Percentiles rank a stretch among this genome's conserved stretches.
Evolutionary conservation across 1,284 basidiomycete species (phyloP).

Genomic region (Pyrrhoderma lamaoense): DNA sequence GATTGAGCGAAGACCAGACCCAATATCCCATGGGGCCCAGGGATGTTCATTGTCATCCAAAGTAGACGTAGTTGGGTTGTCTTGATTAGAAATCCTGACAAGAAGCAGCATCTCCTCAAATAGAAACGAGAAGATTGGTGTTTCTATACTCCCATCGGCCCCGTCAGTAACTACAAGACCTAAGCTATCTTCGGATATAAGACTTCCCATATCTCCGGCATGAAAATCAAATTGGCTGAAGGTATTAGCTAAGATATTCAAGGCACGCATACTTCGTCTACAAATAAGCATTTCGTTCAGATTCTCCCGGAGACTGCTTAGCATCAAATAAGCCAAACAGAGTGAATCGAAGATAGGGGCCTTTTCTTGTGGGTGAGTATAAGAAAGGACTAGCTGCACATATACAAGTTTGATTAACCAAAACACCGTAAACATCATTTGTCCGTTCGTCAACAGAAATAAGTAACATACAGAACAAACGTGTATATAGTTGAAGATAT

Average conservation of each 20-base stretch:
- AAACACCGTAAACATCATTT: too few species aligned
- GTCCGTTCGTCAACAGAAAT: background rate
- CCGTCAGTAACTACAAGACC: background rate
- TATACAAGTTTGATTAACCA: background rate
- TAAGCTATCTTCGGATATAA: constrained; percentile 10
- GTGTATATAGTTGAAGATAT: constrained; percentile 1
- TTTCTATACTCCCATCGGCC: background rate
- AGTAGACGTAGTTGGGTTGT: background rate
- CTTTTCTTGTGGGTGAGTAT: constrained; percentile 12
- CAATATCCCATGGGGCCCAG: constrained; percentile 10
- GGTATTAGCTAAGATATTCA: background rate
- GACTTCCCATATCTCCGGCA: constrained; percentile 2
- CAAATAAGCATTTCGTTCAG: constrained; percentile 7
- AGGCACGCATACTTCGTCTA: constrained; percentile 5
- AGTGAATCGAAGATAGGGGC: constrained; percentile 1
- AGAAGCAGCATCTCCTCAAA: constrained; percentile 12
- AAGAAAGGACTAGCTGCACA: background rate
- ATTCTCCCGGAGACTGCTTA: constrained; percentile 4
- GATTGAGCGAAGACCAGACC: constrained; percentile 3
- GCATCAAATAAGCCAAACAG: constrained; percentile 1
- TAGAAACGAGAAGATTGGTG: constrained; percentile 5
- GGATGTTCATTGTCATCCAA: background rate
- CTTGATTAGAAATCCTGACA: background rate
- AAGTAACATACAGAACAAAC: constrained; percentile 8
- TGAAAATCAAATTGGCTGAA: background rate